Base-by-base conservation (phyloP, 2,329 filamentous ascomycete species). In the Tolypocladium cylindrosporum region DNA sequence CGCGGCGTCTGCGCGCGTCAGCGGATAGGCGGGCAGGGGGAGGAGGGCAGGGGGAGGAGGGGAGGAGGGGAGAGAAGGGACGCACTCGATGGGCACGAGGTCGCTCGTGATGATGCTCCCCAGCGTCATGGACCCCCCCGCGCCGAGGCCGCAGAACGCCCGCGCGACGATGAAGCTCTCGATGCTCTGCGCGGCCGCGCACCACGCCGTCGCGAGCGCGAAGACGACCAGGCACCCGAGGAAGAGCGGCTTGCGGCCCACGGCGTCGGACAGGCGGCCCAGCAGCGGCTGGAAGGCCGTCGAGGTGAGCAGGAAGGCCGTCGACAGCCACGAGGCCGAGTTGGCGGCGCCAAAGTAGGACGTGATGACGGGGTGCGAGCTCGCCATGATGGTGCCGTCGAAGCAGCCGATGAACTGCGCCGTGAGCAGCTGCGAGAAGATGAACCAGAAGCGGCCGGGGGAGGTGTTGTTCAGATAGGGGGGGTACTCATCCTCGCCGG, bases 341-440 rank as follows among this genome's bases (percentile, higher is more conserved):
- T 93, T 91, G 39, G 88, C 89, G 54, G 87, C 82, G 60, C 85
- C 76, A 71, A 93, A 93, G 69, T 92, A 85, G 0, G 88, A 91
- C 0, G 89, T 91, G 61, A 93, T 91, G 58, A 90, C 87, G 0
- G 89, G 89, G 69, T 94, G 89, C 48, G 82, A 87, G 2, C 88
- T 90, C 5, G 88, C 88, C 88, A 93, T 91, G 63, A 93, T 81
- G 4, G 89, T 93, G 13, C 83, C 81, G 74, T 93, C 90, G 67
- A 93, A 92, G 68, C 78, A 84, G 40, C 76, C 74, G 19, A 85
- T 75, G 61, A 86, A 81, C 65, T 82, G 82, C 5, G 77, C 77
- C n/a, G 79, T 67, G 60, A 87, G 71, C 53, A 88, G 76, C 55
- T 81, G 80, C 7, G 72, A 63, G 66, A 88, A 89, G 58, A 88